Conservation (phyloP, 2,329 filamentous ascomycete genomes). For the Fusarium mangiferae region DNA sequence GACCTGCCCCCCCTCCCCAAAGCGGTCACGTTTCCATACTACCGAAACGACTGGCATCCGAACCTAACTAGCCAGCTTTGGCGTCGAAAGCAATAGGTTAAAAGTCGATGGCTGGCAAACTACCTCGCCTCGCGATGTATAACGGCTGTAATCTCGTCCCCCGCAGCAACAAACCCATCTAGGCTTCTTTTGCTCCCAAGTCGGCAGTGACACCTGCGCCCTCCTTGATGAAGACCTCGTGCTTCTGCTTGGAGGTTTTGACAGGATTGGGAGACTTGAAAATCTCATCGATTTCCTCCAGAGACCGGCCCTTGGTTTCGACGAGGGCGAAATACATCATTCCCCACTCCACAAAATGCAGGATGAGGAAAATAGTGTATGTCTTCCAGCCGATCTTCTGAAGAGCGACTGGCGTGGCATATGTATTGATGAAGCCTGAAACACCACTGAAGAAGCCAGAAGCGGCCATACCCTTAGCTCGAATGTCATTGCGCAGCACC, state of each 20-base stretch:
- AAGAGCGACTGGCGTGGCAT: background rate
- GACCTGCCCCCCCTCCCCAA: too few relatives aligned
- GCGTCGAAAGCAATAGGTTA: too few relatives aligned
- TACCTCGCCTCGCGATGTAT: too few relatives aligned
- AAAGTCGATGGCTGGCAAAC: too few relatives aligned
- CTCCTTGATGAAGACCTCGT: background rate
- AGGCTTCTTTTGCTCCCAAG: background rate
- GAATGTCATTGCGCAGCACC: background rate
- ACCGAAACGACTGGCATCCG: too few relatives aligned
- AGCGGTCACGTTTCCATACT: too few relatives aligned
- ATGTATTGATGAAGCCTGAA: slow-evolving; percentile 1
- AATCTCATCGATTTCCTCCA: background rate
- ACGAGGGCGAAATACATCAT: slow-evolving; percentile 2
- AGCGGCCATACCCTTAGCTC: background rate
- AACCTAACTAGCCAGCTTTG: too few relatives aligned
- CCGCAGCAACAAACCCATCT: too few relatives aligned
- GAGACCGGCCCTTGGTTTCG: slow-evolving; percentile 1
- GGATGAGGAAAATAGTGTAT: background rate
- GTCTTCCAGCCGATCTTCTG: slow-evolving; percentile 1
- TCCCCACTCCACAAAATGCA: background rate
- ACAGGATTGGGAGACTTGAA: background rate
- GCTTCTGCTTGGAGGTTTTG: slow-evolving; percentile 1
- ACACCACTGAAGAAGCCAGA: background rate
- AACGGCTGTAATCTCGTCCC: too few relatives aligned
- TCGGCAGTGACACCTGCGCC: background rate